Evolutionary conservation across 805 yeast genomes (phyloP).

Genomic region (Starmerella bombi): DNA sequence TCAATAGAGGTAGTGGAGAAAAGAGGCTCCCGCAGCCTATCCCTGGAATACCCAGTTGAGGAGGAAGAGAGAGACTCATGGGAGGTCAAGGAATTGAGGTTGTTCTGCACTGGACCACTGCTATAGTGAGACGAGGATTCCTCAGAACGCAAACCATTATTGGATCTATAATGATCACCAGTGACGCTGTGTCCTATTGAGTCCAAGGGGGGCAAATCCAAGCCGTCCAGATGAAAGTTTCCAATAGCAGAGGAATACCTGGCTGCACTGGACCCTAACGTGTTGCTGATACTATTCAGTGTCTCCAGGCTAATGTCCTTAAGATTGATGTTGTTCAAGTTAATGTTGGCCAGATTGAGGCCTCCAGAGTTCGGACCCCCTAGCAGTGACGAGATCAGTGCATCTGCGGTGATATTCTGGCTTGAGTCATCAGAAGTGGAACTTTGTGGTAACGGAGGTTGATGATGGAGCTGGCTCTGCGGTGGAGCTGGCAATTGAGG

Average conservation of each 20-base stretch:
- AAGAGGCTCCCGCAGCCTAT: not conserved
- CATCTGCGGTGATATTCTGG: not conserved
- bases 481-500: too few relatives aligned
- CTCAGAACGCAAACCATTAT: not conserved
- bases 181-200: too few relatives aligned
- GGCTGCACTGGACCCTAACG: not conserved
- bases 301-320: constrained; percentile 3
- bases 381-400: not conserved
- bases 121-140: not conserved
- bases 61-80: too few relatives aligned
- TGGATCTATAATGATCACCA: too few relatives aligned
- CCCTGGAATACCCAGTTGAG: too few relatives aligned
- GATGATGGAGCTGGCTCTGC: too few relatives aligned
- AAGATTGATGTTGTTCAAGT: constrained; percentile 1
- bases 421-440: not conserved
- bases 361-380: not conserved
- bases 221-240: too few relatives aligned
- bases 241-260: too few relatives aligned
- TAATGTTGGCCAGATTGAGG: not conserved
- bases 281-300: not conserved
- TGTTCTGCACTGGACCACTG: too few relatives aligned
- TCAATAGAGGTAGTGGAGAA: constrained; percentile 6
- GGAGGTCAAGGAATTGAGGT: not conserved
- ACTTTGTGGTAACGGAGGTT: too few relatives aligned
- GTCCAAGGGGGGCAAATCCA: not conserved